These are phyloP conservation scores for Helichrysum umbraculigerum DNA, from an alignment of 129 eudicot genomes.

Conservation along the genomic window DNA sequence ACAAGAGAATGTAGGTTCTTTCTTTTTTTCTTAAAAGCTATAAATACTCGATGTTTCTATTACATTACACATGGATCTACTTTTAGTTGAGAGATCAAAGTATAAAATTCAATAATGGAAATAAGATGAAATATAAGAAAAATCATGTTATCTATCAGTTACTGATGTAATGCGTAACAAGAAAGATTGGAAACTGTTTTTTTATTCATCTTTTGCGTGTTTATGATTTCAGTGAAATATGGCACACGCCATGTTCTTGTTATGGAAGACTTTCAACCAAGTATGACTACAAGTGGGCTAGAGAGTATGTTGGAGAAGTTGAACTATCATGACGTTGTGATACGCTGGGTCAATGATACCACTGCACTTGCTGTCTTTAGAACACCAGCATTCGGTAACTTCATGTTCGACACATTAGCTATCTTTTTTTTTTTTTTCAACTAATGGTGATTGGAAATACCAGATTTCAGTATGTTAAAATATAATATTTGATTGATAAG, in stretches of 20 bases:
- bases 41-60: slow-evolving; percentile 4
- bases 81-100: no score
- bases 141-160: no score
- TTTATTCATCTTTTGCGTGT: not conserved
- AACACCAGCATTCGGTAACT: slow-evolving; percentile 76
- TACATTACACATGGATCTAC: not conserved
- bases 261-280: slow-evolving; percentile 70
- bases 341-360: slow-evolving; percentile 96
- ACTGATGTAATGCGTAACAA: slow-evolving; percentile 6
- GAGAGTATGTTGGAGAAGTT: slow-evolving; percentile 71
- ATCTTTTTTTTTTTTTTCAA: not conserved
- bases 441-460: not conserved
- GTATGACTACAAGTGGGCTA: slow-evolving; percentile 72
- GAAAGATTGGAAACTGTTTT: slow-evolving; percentile 9
- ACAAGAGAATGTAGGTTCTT: slow-evolving; percentile 43
- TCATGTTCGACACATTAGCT: not conserved
- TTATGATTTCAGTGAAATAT: slow-evolving; percentile 48
- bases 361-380: slow-evolving; percentile 89
- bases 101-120: no score
- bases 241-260: slow-evolving; percentile 95
- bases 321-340: slow-evolving; percentile 61
- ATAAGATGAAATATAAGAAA: no score
- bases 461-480: not conserved
- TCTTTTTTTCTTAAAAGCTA: not conserved
- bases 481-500: not conserved